A percentile compares a stretch with the other conserved stretches of the same genome.
These are phyloP conservation scores for Plectranthus barbatus DNA, from an alignment of 257 asterid genomes.

Conservation along the genomic window DNA sequence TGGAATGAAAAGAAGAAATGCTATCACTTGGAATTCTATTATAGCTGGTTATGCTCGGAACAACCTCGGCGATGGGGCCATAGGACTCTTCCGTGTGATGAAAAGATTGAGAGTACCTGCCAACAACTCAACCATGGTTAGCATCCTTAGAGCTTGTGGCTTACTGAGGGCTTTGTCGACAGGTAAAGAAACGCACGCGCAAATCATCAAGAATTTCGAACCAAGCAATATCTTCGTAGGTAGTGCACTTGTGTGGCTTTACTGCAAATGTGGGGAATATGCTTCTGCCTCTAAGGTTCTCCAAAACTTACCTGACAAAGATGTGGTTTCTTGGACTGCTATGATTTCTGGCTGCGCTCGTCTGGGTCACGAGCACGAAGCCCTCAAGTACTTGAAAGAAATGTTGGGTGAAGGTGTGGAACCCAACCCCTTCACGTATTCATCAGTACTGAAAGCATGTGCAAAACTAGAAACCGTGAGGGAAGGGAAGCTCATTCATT, in stretches of 20 bases:
- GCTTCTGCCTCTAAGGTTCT: slow-evolving; percentile 63
- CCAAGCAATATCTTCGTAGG: slow-evolving; percentile 52
- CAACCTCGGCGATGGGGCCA: slow-evolving; percentile 60
- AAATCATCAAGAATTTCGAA: slow-evolving; percentile 45
- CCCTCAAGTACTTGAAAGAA: slow-evolving; percentile 70
- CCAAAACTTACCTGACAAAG: slow-evolving; percentile 51
- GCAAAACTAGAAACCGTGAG: slow-evolving; percentile 55
- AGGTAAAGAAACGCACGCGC: slow-evolving; percentile 85
- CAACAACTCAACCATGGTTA: slow-evolving; percentile 65
- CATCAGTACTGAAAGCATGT: slow-evolving; percentile 88
- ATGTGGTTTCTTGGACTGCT: slow-evolving; percentile 92
- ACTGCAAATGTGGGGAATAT: slow-evolving; percentile 70
- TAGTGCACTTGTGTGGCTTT: slow-evolving; percentile 79
- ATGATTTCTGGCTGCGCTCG: slow-evolving; percentile 80
- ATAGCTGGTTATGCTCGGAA: slow-evolving; percentile 85
- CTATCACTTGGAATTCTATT: slow-evolving; percentile 68
- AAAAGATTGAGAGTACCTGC: slow-evolving; percentile 39
- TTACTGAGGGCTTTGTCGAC: slow-evolving; percentile 36
- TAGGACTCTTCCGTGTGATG: slow-evolving; percentile 55
- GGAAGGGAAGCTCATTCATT: slow-evolving; percentile 66
- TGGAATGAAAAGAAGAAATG: slow-evolving; percentile 57
- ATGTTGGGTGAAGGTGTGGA: slow-evolving; percentile 82
- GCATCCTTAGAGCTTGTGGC: slow-evolving; percentile 76
- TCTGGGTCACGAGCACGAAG: slow-evolving; percentile 71
- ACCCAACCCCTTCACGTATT: slow-evolving; percentile 77